Percentiles rank a stretch among this genome's conserved stretches.
These are phyloP conservation scores for Trifolium pratense DNA, from an alignment of 306 rosid genomes.

Conservation along the genomic window DNA sequence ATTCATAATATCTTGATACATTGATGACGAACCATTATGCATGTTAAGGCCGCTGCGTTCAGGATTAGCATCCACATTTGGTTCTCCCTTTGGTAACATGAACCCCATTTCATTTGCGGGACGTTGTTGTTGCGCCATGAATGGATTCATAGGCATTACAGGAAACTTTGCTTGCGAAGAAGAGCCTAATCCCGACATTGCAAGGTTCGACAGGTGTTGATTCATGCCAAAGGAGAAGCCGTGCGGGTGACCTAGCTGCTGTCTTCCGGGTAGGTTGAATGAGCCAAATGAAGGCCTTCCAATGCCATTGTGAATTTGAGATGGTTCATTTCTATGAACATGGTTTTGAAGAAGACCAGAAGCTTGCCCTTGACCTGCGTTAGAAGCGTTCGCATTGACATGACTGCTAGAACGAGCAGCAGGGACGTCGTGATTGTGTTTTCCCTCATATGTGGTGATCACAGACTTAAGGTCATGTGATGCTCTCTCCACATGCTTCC, in stretches of 20 bases:
- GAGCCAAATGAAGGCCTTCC: conserved; percentile 70
- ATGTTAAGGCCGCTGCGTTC: conserved; percentile 45
- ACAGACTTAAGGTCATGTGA: conserved; percentile 92
- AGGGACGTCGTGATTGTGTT: conserved; percentile 94
- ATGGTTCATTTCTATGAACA: conserved; percentile 66
- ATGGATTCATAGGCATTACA: conserved; percentile 66
- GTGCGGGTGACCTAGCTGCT: conserved; percentile 63
- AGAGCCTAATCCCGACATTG: conserved; percentile 68
- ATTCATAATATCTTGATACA: conserved; percentile 80
- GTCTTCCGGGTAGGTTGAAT: conserved; percentile 69
- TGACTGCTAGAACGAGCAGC: conserved; percentile 89
- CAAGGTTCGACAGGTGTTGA: conserved; percentile 64
- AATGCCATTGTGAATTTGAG: conserved; percentile 61
- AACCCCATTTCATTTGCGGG: conserved; percentile 65
- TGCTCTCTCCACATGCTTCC: conserved; percentile 98
- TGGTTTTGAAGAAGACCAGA: conserved; percentile 56
- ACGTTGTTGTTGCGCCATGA: conserved; percentile 52
- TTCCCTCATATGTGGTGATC: conserved; percentile 94
- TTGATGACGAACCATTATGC: conserved; percentile 66
- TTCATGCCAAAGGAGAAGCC: conserved; percentile 82
- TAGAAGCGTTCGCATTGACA: conserved; percentile 62
- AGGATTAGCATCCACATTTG: conserved; percentile 65
- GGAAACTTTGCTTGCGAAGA: conserved; percentile 63
- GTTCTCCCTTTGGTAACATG: conserved; percentile 85
- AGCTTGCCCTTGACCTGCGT: conserved; percentile 47